Base-by-base conservation (phyloP, 176 grass and related monocot genomes). In the Guadua angustifolia region DNA sequence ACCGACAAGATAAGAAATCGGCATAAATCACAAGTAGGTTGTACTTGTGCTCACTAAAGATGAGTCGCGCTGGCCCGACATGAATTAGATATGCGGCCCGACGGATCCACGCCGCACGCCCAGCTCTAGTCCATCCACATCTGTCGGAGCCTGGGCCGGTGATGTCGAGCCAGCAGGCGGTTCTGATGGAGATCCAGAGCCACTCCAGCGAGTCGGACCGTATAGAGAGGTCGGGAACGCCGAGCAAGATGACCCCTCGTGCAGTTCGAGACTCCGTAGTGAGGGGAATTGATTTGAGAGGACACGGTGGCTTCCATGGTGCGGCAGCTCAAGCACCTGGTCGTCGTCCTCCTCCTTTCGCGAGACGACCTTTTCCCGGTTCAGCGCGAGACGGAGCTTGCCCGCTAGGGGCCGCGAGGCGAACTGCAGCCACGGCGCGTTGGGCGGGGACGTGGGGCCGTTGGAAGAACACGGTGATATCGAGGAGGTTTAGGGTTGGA, bases 391-490 rank as follows among this genome's bases (percentile, higher is more conserved):
- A 25, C 5, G 0, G 3, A 69, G 12, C 3, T 4, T 1, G 47
- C 32, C 63, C 7, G 2, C 64, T 4, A 55, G 3, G 9, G 21
- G 78, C 64, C 40, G 11, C 9, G 78, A 38, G 12, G 63, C 63
- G 64, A 68, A 68, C 6, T 1, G 33, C 18, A 80, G 63, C 78
- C 78, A 80, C 0, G 11, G 47, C 19, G 63, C 6, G 22, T 13
- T 4, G 0, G n/a, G 58, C 22, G n/a, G 3, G 10, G 55, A 77
- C 24, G 2, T 0, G 1, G 26, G 0, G 15, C 15, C 0, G 0
- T 3, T 7, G 1, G 2, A 2, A 0, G 10, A 6, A 3, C 1
- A 18, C 0, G 13, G 11, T 1, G 39, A 78, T 47, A 7, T 1
- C 0, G 13, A 63, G 7, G 58, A 3, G 10, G 3, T 10, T 16